Base-by-base conservation (phyloP, 1,284 basidiomycete genomes). In the Marasmius sp. region DNA sequence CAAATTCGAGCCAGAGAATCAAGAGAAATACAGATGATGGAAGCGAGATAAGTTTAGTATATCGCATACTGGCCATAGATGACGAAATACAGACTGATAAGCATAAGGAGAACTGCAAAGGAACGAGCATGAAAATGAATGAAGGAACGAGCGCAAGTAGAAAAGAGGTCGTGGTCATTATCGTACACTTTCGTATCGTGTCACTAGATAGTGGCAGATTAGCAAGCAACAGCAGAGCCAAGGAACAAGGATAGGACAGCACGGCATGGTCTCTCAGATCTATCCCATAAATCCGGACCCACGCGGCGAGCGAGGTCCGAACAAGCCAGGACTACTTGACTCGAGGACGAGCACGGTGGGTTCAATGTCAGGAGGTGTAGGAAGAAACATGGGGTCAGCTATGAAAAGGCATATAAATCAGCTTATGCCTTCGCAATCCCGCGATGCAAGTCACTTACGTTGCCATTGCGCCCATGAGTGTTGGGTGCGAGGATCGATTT, bases 401-500 rank as follows among this genome's bases (percentile, higher is more conserved):
- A 66, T 57, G 38, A 59, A 61, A 9, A 36, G 51, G 62, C 41
- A 55, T 59, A 53, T 37, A 34, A n/a, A 58, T 65, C 12, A 68
- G 55, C 36, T 34, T 38, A 33, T 53, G 38, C 38, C 9, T 37
- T 61, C 50, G 41, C 34, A 52, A 27, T 36, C 33, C 22, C 60
- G 58, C 55, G 51, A 58, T 51, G 16, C 10, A 27, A 63, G 52
- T 6, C 56, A 79, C 87, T 77, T 68, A 91, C 89, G 88, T 74
- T 82, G 85, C 88, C 89, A 91, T 51, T 84, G 84, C 48, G 79
- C 80, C 88, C 89, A 88, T 5, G 68, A 68, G 50, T 70, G 72
- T 59, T 69, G 72, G 6, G 67, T 67, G 6, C 70, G 68, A 22
- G 69, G 64, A 66, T 43, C 64, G 20, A 71, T 72, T 58, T 69